These are phyloP conservation scores for Colletotrichum gloeosporioides DNA, from an alignment of 2,329 filamentous ascomycete genomes.

Conservation along the genomic window DNA sequence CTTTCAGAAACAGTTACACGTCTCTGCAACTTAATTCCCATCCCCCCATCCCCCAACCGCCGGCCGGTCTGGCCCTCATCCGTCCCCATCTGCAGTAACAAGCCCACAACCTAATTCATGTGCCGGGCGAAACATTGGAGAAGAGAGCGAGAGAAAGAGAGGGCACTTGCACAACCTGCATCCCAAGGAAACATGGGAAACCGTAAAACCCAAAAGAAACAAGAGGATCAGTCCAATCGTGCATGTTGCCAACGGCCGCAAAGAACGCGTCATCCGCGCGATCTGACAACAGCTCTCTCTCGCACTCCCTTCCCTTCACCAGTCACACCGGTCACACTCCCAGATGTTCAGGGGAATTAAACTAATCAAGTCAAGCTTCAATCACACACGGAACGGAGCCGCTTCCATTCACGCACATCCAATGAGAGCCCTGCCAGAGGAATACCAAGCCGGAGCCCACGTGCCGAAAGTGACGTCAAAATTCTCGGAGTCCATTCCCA, in stretches of 20 bases:
- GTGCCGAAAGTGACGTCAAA: constrained; percentile 10
- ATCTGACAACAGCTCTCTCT: not conserved
- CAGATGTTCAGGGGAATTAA: not conserved
- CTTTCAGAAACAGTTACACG: not conserved
- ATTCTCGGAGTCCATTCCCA: not conserved
- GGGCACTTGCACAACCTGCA: not conserved
- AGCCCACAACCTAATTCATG: not conserved
- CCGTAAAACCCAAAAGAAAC: not conserved
- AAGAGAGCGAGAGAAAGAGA: not conserved
- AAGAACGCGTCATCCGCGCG: not conserved
- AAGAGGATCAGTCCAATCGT: not conserved
- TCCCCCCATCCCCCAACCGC: not conserved
- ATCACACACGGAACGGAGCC: not conserved
- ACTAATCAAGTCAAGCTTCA: not conserved
- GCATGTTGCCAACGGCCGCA: not conserved
- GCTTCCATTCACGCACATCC: not conserved
- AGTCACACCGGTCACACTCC: not conserved
- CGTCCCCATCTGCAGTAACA: not conserved
- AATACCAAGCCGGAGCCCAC: not conserved
- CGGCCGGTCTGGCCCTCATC: not conserved
- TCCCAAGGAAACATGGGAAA: not conserved
- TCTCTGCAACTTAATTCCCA: not conserved
- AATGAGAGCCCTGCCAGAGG: not conserved
- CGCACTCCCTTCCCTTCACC: not conserved
- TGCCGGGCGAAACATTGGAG: not conserved